Evolutionary conservation across 2,329 filamentous ascomycete species (phyloP).

Genomic region (Ilyonectria robusta): DNA sequence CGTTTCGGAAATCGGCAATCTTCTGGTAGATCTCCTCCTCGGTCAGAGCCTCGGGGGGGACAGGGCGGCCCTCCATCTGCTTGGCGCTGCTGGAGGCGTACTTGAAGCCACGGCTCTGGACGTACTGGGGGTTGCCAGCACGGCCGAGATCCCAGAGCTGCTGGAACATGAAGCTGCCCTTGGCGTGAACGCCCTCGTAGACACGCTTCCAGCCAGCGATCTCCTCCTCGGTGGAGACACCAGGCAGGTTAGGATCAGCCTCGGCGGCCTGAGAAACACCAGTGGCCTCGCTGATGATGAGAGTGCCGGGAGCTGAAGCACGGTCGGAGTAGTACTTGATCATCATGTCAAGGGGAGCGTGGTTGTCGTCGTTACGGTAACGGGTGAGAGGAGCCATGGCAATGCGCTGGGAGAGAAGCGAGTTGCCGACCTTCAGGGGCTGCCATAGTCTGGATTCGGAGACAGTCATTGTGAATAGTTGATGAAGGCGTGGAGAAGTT

Average conservation of each 20-base stretch:
- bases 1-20: constrained; percentile 72
- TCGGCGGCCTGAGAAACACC: constrained; percentile 52
- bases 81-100: constrained; percentile 45
- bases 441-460: constrained; percentile 43
- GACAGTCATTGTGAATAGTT: constrained; percentile 29
- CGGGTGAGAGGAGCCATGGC: constrained; percentile 71
- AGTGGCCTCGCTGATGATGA: constrained; percentile 64
- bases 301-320: constrained; percentile 57
- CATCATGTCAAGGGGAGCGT: constrained; percentile 44
- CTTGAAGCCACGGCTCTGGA: constrained; percentile 45
- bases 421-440: constrained; percentile 58
- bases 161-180: constrained; percentile 72
- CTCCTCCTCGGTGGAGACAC: constrained; percentile 71
- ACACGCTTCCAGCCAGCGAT: constrained; percentile 72
- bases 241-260: constrained; percentile 61
- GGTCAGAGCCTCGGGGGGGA: constrained; percentile 60
- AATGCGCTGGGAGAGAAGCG: constrained; percentile 59
- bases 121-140: constrained; percentile 45
- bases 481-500: neutral
- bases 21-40: constrained; percentile 75
- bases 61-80: constrained; percentile 42
- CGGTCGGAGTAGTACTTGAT: constrained; percentile 63
- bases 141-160: constrained; percentile 78
- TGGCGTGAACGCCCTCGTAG: constrained; percentile 73
- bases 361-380: constrained; percentile 61